phyloP scores from a whole-genome alignment of 2,329 filamentous ascomycete genomes.

The Lasiodiplodia theobromae region DNA sequence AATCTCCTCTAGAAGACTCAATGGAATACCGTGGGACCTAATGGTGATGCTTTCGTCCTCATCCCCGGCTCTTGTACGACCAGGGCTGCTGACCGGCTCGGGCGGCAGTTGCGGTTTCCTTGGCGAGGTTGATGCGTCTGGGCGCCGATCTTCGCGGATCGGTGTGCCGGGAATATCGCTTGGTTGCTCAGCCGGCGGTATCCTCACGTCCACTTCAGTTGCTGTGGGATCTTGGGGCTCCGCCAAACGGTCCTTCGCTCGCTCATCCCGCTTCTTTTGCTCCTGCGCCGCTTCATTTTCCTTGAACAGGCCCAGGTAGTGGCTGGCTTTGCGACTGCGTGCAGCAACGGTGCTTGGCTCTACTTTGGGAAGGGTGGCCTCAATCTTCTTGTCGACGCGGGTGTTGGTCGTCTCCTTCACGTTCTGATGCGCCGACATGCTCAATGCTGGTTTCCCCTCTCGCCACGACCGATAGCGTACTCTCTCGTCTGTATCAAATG shows the following conservation, averaged over 20 bases:
- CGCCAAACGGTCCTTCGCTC: conserved; percentile 40
- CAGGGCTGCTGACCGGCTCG: conserved; percentile 3
- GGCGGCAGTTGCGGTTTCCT: conserved; percentile 19
- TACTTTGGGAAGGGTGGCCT: conserved; percentile 66
- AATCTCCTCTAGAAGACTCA: conserved; percentile 63
- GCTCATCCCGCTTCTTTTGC: conserved; percentile 55
- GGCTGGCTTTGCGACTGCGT: conserved; percentile 70
- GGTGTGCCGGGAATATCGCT: conserved; percentile 10
- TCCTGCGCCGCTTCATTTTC: conserved; percentile 65
- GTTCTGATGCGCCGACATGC: conserved; percentile 48
- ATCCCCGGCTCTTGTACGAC: background rate
- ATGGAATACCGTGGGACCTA: conserved; percentile 47
- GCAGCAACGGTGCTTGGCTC: conserved; percentile 61
- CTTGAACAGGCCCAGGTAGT: conserved; percentile 70
- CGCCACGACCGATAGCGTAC: conserved; percentile 58
- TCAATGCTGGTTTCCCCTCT: conserved; percentile 54
- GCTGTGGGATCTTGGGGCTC: conserved; percentile 5
- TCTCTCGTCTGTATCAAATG: conserved; percentile 49
- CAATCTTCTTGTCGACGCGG: conserved; percentile 67
- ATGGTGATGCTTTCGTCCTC: background rate
- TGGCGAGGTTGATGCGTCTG: conserved; percentile 22
- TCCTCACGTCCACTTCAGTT: conserved; percentile 1
- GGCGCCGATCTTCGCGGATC: conserved; percentile 20
- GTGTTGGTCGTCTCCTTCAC: conserved; percentile 51
- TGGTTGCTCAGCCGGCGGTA: conserved; percentile 4